phyloP scores from a whole-genome alignment of 2,329 filamentous ascomycete species.

The Albophoma yamanashiensis region DNA sequence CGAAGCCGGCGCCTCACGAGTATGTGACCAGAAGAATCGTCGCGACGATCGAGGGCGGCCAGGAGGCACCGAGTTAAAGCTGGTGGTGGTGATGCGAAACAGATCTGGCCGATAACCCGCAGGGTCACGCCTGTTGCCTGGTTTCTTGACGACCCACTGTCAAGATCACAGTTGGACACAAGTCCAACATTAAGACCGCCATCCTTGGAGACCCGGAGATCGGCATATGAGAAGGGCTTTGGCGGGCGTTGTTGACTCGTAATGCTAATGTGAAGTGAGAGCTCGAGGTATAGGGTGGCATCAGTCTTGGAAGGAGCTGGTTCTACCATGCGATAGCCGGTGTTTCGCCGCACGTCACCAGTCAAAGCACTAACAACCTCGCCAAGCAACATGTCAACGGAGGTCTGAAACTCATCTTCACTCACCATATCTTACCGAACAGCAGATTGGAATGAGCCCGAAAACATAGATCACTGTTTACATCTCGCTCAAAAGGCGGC shows the following conservation, averaged over 20 bases:
- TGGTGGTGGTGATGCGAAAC: neutral
- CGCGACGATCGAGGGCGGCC: neutral
- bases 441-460: neutral
- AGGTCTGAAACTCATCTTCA: neutral
- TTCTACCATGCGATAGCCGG: neutral
- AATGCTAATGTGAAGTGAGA: neutral
- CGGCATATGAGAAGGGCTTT: neutral
- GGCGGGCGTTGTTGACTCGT: neutral
- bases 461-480: neutral
- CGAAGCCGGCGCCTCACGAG: neutral
- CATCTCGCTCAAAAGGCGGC: neutral
- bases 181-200: neutral
- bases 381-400: neutral
- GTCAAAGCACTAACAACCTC: neutral
- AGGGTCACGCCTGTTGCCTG: neutral
- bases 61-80: neutral
- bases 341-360: neutral
- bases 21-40: neutral
- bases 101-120: neutral
- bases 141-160: neutral
- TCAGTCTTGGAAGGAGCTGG: neutral
- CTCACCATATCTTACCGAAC: neutral
- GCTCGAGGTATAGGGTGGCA: neutral
- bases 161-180: neutral
- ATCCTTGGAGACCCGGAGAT: neutral